These are phyloP conservation scores for Neurospora tetrasperma DNA, from an alignment of 495 filamentous ascomycete genomes.

Conservation along the genomic window DNA sequence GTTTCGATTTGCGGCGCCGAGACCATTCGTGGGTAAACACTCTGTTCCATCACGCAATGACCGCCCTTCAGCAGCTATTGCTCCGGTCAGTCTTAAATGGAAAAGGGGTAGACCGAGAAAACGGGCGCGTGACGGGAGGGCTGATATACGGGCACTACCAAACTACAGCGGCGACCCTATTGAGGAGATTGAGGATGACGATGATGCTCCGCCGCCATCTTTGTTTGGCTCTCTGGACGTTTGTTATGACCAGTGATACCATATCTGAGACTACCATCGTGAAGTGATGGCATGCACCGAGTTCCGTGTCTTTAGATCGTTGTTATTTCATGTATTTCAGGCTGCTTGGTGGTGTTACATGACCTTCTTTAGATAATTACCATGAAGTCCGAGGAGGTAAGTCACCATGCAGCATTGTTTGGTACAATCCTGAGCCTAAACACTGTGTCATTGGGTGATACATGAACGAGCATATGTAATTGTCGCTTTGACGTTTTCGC, in stretches of 20 bases:
- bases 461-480: not conserved
- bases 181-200: conserved; percentile 31
- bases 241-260: not conserved
- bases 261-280: not conserved
- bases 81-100: conserved; percentile 4
- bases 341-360: not conserved
- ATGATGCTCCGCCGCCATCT: not conserved
- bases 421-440: not conserved
- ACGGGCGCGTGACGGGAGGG: conserved; percentile 25
- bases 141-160: conserved; percentile 31
- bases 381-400: not conserved
- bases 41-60: conserved; percentile 5
- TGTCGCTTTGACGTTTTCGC: not conserved
- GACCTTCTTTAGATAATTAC: not conserved
- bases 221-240: conserved; percentile 15
- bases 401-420: not conserved
- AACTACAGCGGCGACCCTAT: conserved; percentile 36
- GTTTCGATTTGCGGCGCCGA: conserved; percentile 29
- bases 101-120: conserved; percentile 24
- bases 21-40: conserved; percentile 30
- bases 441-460: not conserved
- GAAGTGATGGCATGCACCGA: not conserved
- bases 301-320: not conserved
- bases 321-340: not conserved
- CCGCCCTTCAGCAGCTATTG: not conserved